Evolutionary conservation across 352 stramenopile genomes (phyloP).

Genomic region (Halophytophthora batemanensis): DNA sequence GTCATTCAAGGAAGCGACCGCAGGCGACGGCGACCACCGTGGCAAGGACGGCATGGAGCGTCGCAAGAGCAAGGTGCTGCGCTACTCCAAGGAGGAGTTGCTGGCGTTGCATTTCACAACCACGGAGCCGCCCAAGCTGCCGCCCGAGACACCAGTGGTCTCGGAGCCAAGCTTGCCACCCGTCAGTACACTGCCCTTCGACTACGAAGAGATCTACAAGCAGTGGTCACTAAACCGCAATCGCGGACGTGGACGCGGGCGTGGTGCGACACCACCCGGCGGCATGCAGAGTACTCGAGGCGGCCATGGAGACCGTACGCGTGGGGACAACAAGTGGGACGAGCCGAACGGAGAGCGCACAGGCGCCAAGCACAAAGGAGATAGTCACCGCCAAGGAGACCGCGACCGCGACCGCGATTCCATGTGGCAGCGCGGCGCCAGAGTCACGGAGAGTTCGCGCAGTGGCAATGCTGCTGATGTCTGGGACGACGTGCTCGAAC

Average conservation of each 20-base stretch:
- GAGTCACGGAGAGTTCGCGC: conserved; percentile 27
- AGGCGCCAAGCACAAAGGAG: conserved; percentile 36
- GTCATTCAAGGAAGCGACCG: conserved; percentile 36
- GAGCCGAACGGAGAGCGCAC: conserved; percentile 18
- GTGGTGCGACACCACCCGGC: conserved; percentile 32
- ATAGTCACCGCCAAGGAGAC: conserved; percentile 36
- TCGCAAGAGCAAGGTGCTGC: conserved; percentile 83
- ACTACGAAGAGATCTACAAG: conserved; percentile 88
- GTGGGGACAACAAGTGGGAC: conserved; percentile 52
- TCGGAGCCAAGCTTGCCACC: conserved; percentile 66
- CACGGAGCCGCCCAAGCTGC: conserved; percentile 42
- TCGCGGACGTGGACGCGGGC: conserved; percentile 65
- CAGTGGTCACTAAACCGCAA: conserved; percentile 83
- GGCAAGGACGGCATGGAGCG: conserved; percentile 19
- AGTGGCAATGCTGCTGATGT: conserved; percentile 38
- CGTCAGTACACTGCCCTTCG: conserved; percentile 73
- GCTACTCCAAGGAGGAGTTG: conserved; percentile 81
- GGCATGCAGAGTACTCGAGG: conserved; percentile 23
- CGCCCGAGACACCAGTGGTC: conserved; percentile 60
- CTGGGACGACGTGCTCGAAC: conserved; percentile 75
- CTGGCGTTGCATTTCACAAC: conserved; percentile 68
- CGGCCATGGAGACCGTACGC: conserved; percentile 42
- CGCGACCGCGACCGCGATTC: conserved; percentile 40
- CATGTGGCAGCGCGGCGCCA: conserved; percentile 58
- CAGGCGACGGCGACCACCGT: conserved; percentile 23